These are phyloP conservation scores for Typha latifolia DNA, from an alignment of 176 grass and related monocot genomes.

Conservation along the genomic window DNA sequence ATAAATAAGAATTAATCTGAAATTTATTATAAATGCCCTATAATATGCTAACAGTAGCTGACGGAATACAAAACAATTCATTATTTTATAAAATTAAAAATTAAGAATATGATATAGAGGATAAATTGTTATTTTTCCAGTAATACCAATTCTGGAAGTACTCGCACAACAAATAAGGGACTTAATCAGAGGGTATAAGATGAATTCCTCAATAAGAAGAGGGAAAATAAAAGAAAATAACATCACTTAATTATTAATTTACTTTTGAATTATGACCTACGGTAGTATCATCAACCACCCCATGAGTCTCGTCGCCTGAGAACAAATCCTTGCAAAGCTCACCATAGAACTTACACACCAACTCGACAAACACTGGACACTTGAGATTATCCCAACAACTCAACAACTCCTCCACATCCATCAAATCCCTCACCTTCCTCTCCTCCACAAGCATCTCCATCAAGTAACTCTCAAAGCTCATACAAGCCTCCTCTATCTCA, in stretches of 20 bases:
- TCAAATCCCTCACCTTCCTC: conserved; percentile 66
- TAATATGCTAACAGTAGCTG: too few relatives aligned
- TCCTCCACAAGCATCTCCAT: conserved; percentile 79
- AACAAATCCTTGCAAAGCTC: conserved; percentile 82
- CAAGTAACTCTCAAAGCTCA: conserved; percentile 67
- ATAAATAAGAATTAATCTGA: too few relatives aligned
- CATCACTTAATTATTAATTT: neutral
- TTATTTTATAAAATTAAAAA: too few relatives aligned
- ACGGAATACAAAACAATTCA: too few relatives aligned
- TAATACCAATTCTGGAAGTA: too few relatives aligned
- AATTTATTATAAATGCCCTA: too few relatives aligned
- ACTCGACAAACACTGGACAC: conserved; percentile 54
- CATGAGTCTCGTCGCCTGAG: neutral
- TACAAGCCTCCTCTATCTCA: conserved; percentile 51
- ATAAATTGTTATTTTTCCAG: too few relatives aligned
- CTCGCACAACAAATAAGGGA: too few relatives aligned
- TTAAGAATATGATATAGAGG: too few relatives aligned
- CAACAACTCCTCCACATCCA: conserved; percentile 76
- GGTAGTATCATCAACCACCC: neutral
- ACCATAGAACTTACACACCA: conserved; percentile 67
- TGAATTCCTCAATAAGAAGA: neutral
- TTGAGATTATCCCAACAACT: conserved; percentile 50
- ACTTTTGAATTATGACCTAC: neutral
- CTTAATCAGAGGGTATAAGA: too few relatives aligned
- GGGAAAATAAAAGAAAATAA: neutral